A percentile compares a stretch with the other conserved stretches of the same genome.
Conservation (phyloP, 1,139 yeast species). For the Saccharomyces hybrid region DNA sequence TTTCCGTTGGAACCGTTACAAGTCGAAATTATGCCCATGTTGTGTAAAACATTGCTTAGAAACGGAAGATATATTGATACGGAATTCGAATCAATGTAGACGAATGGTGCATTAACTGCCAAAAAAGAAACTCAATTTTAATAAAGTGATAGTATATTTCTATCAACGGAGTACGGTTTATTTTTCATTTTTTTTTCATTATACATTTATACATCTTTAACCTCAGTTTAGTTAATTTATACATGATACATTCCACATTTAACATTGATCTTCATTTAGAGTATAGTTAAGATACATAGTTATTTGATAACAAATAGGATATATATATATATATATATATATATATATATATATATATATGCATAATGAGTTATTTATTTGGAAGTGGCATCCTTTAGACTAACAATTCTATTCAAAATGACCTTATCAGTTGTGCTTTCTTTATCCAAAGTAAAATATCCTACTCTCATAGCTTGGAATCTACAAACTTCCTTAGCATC, state of each 20-base stretch:
- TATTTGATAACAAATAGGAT: not conserved
- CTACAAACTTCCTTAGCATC: constrained; percentile 74
- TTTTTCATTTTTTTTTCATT: constrained; percentile 4
- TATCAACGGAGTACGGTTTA: constrained; percentile 2
- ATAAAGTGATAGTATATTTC: not conserved
- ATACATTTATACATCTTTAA: not conserved
- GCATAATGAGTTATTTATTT: constrained; percentile 12
- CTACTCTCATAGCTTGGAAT: constrained; percentile 96
- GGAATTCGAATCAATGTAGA: constrained; percentile 19
- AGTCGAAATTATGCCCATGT: constrained; percentile 62
- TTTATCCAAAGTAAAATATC: constrained; percentile 86
- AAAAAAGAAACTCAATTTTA: not conserved
- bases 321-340: not conserved
- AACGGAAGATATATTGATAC: constrained; percentile 35
- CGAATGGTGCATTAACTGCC: not conserved
- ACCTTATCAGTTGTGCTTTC: constrained; percentile 57
- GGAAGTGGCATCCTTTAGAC: constrained; percentile 57
- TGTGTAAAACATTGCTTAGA: constrained; percentile 35
- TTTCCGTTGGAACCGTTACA: constrained; percentile 75
- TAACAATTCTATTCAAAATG: constrained; percentile 79
- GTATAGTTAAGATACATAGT: not conserved
- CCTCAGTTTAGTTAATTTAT: constrained; percentile 1
- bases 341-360: not conserved
- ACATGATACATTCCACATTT: not conserved
- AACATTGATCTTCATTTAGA: not conserved